Evolutionary conservation across 306 rosid species (phyloP).

Genomic region (Pyrus betulifolia): DNA sequence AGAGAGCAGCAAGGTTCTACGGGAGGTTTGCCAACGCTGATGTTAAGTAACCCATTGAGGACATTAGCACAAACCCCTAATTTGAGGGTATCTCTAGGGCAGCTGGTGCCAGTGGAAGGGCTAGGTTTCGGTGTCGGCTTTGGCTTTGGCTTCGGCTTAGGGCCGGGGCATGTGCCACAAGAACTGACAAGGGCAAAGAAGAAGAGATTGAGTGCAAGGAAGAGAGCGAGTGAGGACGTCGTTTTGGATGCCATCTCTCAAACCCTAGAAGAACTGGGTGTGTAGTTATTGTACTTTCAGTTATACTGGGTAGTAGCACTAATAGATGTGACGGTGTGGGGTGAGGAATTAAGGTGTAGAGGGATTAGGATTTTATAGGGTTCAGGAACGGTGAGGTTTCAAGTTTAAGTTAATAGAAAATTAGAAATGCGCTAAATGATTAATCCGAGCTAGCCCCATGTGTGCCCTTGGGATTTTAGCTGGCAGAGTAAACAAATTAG

Average conservation of each 20-base stretch:
- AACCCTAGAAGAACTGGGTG: no score
- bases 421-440: background rate
- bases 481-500: slow-evolving; percentile 27
- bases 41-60: slow-evolving; percentile 43
- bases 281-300: no score
- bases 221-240: slow-evolving; percentile 50
- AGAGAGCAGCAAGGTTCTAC: slow-evolving; percentile 63
- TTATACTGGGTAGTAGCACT: no score
- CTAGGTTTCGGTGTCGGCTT: background rate
- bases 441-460: slow-evolving; percentile 14
- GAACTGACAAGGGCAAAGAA: slow-evolving; percentile 57
- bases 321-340: background rate
- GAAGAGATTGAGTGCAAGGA: slow-evolving; percentile 57
- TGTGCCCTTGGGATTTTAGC: slow-evolving; percentile 32
- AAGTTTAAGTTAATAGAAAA: background rate
- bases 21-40: slow-evolving; percentile 49
- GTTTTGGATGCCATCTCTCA: slow-evolving; percentile 50
- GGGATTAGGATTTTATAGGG: slow-evolving; percentile 30
- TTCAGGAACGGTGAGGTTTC: slow-evolving; percentile 1
- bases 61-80: slow-evolving; percentile 58
- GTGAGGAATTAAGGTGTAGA: background rate
- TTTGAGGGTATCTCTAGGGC: slow-evolving; percentile 64
- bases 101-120: background rate
- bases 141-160: slow-evolving; percentile 1
- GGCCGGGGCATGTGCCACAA: slow-evolving; percentile 37